Evolutionary conservation across 371 early-diverging fungal species (phyloP), one percentile per base, ranked within the genome.

Genomic region (Mortierella sp.): DNA sequence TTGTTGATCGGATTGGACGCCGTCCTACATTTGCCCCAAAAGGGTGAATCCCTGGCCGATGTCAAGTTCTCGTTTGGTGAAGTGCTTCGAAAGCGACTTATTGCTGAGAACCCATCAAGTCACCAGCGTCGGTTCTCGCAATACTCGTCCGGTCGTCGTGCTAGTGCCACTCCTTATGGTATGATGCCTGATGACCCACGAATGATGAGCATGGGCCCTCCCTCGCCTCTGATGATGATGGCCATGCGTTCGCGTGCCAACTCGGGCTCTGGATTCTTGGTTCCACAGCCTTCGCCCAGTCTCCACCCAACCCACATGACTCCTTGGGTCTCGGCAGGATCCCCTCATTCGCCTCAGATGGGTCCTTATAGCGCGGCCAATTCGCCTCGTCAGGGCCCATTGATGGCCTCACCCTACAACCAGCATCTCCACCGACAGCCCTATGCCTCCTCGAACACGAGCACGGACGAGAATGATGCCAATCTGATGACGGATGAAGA

Each of bases 1-100:
- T 66, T 82, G n/a, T 55, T 80, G 67, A 70, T 80, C 46, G 75
- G 67, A 0, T 43, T 75, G 50, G 80, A 82, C 56, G 75, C 82
- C 0, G 79, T 82, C 6, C 44, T 74, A 11, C 75, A 79, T 23
- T 61, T 69, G 21, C 75, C 75, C 7, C 75, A 75, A 57, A 70
- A 68, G 29, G 79, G 75, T 1, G 80, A 80, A 29, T 68, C 71
- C 26, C 37, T 75, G 7, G 80, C 75, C 23, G 82, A 82, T 25
- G 74, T 73, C 64, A 80, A 79, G 62, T 72, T 75, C 50, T 37
- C 37, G 9, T 37, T 72, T 47, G 67, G 72, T 3, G 75, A 74
- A 19, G 72, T 80, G 7, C 73, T 80, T 11, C 76, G 73, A n/a
- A 70, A 75, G 65, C 62, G 75, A 6, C 74, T 75, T 16, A 50